phyloP scores from a whole-genome alignment of 805 yeast species.

The Starmerella bacillaris region DNA sequence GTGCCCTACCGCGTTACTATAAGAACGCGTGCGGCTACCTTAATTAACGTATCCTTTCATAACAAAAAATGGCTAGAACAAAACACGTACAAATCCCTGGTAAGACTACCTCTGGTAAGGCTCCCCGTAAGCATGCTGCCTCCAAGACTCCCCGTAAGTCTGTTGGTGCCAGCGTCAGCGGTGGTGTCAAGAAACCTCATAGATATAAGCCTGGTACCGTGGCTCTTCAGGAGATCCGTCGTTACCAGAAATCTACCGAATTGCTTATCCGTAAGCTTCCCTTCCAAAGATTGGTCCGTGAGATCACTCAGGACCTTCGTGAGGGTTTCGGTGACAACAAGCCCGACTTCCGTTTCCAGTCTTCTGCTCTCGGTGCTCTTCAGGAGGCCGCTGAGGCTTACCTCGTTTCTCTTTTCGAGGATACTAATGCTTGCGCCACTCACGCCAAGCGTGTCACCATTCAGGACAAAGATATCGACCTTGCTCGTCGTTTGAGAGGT shows the following conservation, averaged over 20 bases:
- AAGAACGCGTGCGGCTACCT: not conserved
- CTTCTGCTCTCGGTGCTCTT: conserved; percentile 76
- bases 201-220: conserved; percentile 93
- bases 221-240: conserved; percentile 81
- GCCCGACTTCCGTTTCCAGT: conserved; percentile 35
- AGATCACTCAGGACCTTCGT: conserved; percentile 1
- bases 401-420: conserved; percentile 71
- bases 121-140: conserved; percentile 82
- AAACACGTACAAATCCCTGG: conserved; percentile 60
- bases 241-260: conserved; percentile 81
- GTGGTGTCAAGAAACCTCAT: conserved; percentile 85
- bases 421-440: conserved; percentile 79
- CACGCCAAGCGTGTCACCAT: conserved; percentile 89
- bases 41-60: not conserved
- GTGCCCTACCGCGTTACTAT: conserved; percentile 1
- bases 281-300: conserved; percentile 25
- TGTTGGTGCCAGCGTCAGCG: conserved; percentile 60
- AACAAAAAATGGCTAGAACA: conserved; percentile 18
- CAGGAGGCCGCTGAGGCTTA: conserved; percentile 85
- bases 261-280: conserved; percentile 75
- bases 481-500: conserved; percentile 84
- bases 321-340: conserved; percentile 7
- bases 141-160: conserved; percentile 84
- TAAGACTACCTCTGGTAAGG: conserved; percentile 84
- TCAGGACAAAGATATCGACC: conserved; percentile 79